phyloP scores from a whole-genome alignment of 2,329 filamentous ascomycete species.

The Dactylonectria macrodidyma region DNA sequence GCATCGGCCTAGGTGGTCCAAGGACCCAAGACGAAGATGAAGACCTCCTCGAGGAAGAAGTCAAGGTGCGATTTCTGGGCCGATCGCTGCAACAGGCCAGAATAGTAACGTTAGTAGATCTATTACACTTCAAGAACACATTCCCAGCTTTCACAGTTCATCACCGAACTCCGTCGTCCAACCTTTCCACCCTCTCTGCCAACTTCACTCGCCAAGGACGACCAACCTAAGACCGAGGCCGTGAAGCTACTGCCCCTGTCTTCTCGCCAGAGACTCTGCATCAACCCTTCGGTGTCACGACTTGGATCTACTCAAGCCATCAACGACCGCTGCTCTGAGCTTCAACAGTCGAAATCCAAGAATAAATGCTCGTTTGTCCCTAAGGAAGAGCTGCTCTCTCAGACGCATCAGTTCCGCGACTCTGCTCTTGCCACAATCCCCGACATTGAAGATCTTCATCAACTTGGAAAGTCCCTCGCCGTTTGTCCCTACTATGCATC shows the following conservation, averaged over 20 bases:
- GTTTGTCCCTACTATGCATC: constrained; percentile 99
- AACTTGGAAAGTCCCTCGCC: constrained; percentile 81
- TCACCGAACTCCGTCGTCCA: constrained; percentile 86
- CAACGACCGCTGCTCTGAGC: constrained; percentile 92
- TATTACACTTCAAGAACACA: constrained; percentile 95
- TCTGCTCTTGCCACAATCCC: constrained; percentile 86
- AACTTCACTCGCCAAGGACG: constrained; percentile 51
- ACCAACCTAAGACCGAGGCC: constrained; percentile 50
- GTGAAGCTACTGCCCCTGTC: constrained; percentile 88
- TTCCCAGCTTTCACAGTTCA: constrained; percentile 91
- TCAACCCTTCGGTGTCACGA: constrained; percentile 85
- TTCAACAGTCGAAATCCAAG: constrained; percentile 78
- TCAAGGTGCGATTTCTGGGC: constrained; percentile 68
- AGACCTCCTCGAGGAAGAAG: constrained; percentile 71
- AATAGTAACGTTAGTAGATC: constrained; percentile 67
- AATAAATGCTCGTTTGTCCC: constrained; percentile 84
- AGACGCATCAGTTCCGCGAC: constrained; percentile 88
- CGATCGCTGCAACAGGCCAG: constrained; percentile 16
- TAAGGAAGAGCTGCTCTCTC: constrained; percentile 79
- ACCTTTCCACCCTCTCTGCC: constrained; percentile 80
- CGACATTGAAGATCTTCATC: constrained; percentile 92
- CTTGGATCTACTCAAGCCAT: constrained; percentile 84
- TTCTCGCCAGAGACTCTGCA: constrained; percentile 89
- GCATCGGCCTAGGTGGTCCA: constrained; percentile 65
- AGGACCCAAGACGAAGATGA: constrained; percentile 56